Evolutionary conservation across 257 asterid species (phyloP), one percentile per base, ranked within the genome.

Genomic region (Solanum clarkiae): DNA sequence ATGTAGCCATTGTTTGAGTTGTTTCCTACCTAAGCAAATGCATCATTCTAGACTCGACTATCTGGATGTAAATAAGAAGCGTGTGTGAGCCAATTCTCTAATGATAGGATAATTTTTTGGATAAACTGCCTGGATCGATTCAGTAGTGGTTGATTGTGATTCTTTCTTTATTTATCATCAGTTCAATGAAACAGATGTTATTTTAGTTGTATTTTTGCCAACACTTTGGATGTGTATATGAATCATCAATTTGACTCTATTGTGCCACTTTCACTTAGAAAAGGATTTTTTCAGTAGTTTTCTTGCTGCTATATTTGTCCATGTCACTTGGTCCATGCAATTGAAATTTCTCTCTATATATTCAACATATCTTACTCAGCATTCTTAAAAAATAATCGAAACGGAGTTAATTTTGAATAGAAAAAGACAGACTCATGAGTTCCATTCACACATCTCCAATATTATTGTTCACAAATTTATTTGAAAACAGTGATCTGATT

Each of bases 51-150:
- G 6, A 26, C 42, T 45, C 7, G 29, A 3, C n/a, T 66, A 65
- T 65, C n/a, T 1, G 2, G 2, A 0, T 65, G 44, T 5, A 26
- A 13, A 26, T 26, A 29, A 65, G 11, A 29, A 13, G 29, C n/a
- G 7, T 1, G 1, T 6, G 5, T 0, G 32, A 26, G 6, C 0
- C 24, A 0, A 62, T 12, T 24, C 17, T 62, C 5, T 6, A 1
- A 24, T 24, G 18, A 6, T 10, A 16, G 0, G n/a, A 60, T 14
- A 4, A n/a, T 1, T n/a, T 15, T 22, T n/a, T 60, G 16, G 32
- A 60, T n/a, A 20, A 13, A n/a, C 22, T n/a, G 1, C 22, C 4
- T 59, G n/a, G 66, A 59, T 7, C n/a, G n/a, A 60, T 10, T 63
- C 1, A 60, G 22, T 2, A 60, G 22, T 2, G 20, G 7, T 6